Evolutionary conservation across 495 filamentous ascomycete species (phyloP).

Genomic region (Friedmanniomyces simplex): DNA sequence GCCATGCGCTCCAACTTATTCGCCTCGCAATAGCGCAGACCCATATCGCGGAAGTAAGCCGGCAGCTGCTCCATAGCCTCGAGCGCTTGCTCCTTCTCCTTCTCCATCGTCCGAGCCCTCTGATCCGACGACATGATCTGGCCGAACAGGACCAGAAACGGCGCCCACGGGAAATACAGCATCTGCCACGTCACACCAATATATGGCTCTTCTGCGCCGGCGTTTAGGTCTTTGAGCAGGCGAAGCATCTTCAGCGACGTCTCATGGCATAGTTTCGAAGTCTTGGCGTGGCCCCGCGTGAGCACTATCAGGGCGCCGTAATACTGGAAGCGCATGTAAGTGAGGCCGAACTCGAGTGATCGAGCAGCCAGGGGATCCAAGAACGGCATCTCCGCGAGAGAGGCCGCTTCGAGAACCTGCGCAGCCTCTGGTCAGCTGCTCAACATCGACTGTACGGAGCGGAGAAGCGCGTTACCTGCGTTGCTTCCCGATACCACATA

Average conservation of each 20-base stretch:
- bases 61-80: conserved; percentile 12
- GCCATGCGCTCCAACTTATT: conserved; percentile 4
- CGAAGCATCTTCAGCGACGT: conserved; percentile 1
- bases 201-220: conserved; percentile 2
- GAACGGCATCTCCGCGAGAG: conserved; percentile 5
- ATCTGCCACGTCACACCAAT: conserved; percentile 10
- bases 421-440: not conserved
- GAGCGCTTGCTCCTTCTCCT: not conserved
- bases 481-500: not conserved
- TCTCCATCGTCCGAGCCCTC: not conserved
- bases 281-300: not conserved
- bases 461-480: not conserved
- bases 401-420: conserved; percentile 10
- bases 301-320: not conserved
- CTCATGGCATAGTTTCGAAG: not conserved
- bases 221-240: conserved; percentile 3
- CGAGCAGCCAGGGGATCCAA: not conserved
- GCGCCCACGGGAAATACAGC: conserved; percentile 6
- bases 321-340: not conserved
- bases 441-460: too few relatives aligned
- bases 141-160: conserved; percentile 8
- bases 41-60: not conserved
- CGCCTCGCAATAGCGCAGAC: not conserved
- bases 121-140: not conserved
- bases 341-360: not conserved